Base-by-base conservation (phyloP, 2,329 filamentous ascomycete genomes). In the Aspergillus fumigatiaffinis region DNA sequence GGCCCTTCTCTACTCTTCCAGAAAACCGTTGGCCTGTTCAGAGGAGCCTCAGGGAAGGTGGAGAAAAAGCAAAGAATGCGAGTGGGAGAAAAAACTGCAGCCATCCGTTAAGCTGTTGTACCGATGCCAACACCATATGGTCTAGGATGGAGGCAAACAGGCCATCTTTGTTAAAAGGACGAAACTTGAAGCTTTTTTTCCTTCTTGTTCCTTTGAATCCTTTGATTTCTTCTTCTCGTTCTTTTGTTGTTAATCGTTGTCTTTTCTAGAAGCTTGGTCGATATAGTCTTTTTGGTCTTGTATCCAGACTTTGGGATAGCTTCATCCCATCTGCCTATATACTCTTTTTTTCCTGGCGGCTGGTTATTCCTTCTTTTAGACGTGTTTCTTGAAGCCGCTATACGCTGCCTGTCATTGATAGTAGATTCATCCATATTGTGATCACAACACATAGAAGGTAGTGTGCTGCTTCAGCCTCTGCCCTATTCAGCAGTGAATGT, bases 61-160 rank as follows among this genome's bases (percentile, higher is more conserved):
- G 52, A 50, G 57, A 54, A 53, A 25, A 52, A 50, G 35, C 53
- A 50, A 47, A 52, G 52, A 51, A 51, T 20, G 52, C 56, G 51
- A 55, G 38, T 51, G 21, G 59, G 57, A 56, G 55, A 51, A 51
- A 42, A 54, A 51, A 56, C 61, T 67, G 65, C 65, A 66, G 64
- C 55, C 61, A 62, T 61, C 65, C 65, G 64, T 52, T 51, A 9
- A 54, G 60, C 53, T 58, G 64, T 65, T 60, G 64, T 65, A 65
- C 64, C 62, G 59, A 46, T 23, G 25, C 57, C 58, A 65, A 60
- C 56, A 57, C 56, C 10, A 29, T 29, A 29, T 29, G 52, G 60
- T 63, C 52, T 41, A 28, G 23, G 52, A 25, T 52, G 32, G 46
- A 23, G 44, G 21, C n/a, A 23, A 23, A 23, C 44, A 47, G 5